These are phyloP conservation scores for Mycena crocata DNA, from an alignment of 768 basidiomycete species.

Conservation along the genomic window DNA sequence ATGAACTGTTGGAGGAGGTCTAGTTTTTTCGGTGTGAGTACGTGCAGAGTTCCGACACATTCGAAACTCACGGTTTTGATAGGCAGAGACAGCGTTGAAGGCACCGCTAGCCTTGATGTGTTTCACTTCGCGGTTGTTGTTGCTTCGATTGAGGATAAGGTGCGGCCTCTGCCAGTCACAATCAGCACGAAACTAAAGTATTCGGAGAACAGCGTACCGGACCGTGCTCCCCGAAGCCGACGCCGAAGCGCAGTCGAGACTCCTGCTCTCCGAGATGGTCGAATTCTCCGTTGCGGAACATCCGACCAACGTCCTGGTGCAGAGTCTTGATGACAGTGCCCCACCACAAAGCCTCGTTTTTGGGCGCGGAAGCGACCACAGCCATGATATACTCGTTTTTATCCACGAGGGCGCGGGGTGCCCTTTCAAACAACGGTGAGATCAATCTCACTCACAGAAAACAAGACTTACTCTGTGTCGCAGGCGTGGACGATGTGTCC, in stretches of 20 bases:
- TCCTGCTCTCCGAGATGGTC: not conserved
- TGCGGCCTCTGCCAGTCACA: not conserved
- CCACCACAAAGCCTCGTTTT: not conserved
- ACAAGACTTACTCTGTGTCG: not conserved
- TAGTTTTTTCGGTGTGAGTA: not conserved
- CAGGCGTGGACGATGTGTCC: not conserved
- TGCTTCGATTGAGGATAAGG: not conserved
- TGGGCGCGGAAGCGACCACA: not conserved
- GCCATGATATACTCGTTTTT: not conserved
- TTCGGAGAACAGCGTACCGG: not conserved
- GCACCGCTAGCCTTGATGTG: not conserved
- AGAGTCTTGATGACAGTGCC: not conserved
- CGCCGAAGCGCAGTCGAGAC: not conserved
- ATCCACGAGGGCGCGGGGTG: not conserved
- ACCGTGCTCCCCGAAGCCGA: not conserved
- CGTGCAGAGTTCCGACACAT: not conserved
- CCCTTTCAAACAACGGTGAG: not conserved
- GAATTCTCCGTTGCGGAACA: not conserved
- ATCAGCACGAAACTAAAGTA: not conserved
- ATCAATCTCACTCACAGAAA: not conserved
- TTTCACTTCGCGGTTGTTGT: not conserved
- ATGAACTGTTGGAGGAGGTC: not conserved
- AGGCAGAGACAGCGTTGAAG: not conserved
- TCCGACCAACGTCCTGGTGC: not conserved
- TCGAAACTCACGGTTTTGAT: conserved; percentile 13